Base-by-base conservation (phyloP, 2,329 filamentous ascomycete genomes). In the Botrytis squamosa region DNA sequence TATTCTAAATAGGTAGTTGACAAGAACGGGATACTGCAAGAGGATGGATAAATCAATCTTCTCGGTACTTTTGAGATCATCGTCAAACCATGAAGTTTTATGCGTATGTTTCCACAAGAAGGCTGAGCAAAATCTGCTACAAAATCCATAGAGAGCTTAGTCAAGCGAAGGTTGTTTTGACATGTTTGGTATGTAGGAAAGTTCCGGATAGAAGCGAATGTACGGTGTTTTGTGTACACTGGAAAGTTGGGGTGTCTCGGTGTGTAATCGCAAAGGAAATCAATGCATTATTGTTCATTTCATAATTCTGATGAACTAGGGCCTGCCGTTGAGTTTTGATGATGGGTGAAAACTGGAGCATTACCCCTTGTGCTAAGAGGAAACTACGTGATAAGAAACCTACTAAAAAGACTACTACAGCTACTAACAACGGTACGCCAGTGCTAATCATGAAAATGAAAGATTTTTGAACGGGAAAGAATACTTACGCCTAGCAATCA, bases 271-370 rank as follows among this genome's bases (percentile, higher is more conserved):
- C 25, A 16, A 42, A 18, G 25, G 42, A 68, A 68, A 68, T 57
- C 49, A 68, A 68, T 57, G 38, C 49, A 68, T 67, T n/a, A 6
- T 55, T n/a, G 16, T 55, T 57, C 36, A 57, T 68, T 68, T 68
- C 49, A 68, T 66, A 66, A 65, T n/a, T 66, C 42, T 66, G 42
- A 49, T 57, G 65, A 68, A 68, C 49, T 33, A 68, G 66, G 63
- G 25, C 65, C 64, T 67, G 46, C 65, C 65, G 46, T 67, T 67
- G 46, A 55, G 65, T 67, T 67, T 67, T 67, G 65, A 40, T n/a
- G 16, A 16, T 57, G 18, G 36, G 36, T 57, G 20, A 57, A 57
- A 42, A 68, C 29, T 42, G 38, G 65, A 42, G 65, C 36, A 29
- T 57, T n/a, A 57, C 22, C n/a, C 66, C 49, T 20, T 25, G 66